These are phyloP conservation scores for Colletotrichum tofieldiae DNA, from an alignment of 2,329 filamentous ascomycete genomes.

Conservation along the genomic window DNA sequence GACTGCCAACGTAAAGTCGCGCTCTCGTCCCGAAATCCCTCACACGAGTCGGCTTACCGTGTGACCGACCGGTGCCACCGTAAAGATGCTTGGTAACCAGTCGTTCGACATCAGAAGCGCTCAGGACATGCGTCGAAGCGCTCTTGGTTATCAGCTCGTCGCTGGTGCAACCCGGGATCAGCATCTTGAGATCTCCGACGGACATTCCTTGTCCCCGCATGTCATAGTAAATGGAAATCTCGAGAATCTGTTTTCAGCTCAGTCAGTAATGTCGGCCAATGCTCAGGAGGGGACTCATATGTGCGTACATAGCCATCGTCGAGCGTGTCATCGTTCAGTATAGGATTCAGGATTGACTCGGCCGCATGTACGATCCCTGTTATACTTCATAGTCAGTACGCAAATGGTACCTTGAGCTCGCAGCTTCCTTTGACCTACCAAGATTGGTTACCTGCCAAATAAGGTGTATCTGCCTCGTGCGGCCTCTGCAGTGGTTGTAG, in stretches of 20 bases:
- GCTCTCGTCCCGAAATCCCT: not conserved
- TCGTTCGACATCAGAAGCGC: not conserved
- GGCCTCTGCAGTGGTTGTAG: conserved; percentile 7
- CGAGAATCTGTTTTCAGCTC: not conserved
- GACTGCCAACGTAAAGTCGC: not conserved
- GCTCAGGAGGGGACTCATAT: not conserved
- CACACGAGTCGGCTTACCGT: not conserved
- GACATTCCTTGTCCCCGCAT: not conserved
- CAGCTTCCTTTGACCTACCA: not conserved
- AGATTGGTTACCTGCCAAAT: conserved; percentile 12
- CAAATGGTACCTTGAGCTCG: too few species aligned
- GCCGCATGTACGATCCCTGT: conserved; percentile 1
- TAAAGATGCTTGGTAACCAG: conserved; percentile 1
- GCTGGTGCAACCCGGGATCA: not conserved
- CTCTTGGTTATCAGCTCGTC: not conserved
- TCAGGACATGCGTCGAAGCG: not conserved
- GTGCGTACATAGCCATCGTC: conserved; percentile 1
- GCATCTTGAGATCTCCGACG: not conserved
- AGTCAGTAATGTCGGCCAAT: not conserved
- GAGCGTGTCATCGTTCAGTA: conserved; percentile 7
- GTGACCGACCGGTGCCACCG: not conserved
- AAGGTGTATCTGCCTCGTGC: not conserved
- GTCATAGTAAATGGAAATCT: conserved; percentile 14
- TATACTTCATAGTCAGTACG: not conserved
- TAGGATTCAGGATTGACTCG: conserved; percentile 4